Base-by-base conservation (phyloP, 352 stramenopile species). In the Globisporangium ultimum region DNA sequence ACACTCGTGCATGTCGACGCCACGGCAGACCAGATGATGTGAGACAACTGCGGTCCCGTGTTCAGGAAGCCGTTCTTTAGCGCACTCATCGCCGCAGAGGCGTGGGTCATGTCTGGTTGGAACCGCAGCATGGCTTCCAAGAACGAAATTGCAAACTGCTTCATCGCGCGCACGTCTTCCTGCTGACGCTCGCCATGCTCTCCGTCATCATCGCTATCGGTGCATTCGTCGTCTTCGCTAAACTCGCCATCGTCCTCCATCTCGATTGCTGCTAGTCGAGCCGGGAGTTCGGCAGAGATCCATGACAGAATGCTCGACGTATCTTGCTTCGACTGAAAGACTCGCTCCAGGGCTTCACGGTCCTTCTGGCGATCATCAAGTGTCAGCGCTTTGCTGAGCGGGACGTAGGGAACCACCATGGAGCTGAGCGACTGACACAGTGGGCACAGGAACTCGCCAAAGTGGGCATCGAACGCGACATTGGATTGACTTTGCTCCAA, bases 341-440 rank as follows among this genome's bases (percentile, higher is more conserved):
- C 79, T 17, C 64, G 60, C 47, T 94, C 84, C 67, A 94, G 87
- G 2, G 80, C 78, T 11, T 82, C 72, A 3, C 81, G 79, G 24
- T 82, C 75, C 1, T 67, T 67, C 34, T 88, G 68, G 21, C 80
- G 80, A 41, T 89, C 79, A 40, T 74, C 68, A 9, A 75, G 68
- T 28, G 80, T 88, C 28, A 89, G 60, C 8, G 75, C 68, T n/a
- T 64, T 59, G 57, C 71, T 86, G 45, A 88, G 68, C 0, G 78
- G 69, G 5, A 97, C 57, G 53, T 89, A 87, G 12, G 89, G 89
- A 32, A 97, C 74, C 2, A 97, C 70, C 68, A 95, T 91, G n/a
- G 93, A 97, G 61, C 87, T 96, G 15, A 97, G 74, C 14, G 78
- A 75, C 61, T 97, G 94, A 55, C 91, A 97, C 15, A 97, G 64